These are phyloP conservation scores for Xerocomellus amylosporus DNA, from an alignment of 768 basidiomycete species.

Conservation along the genomic window DNA sequence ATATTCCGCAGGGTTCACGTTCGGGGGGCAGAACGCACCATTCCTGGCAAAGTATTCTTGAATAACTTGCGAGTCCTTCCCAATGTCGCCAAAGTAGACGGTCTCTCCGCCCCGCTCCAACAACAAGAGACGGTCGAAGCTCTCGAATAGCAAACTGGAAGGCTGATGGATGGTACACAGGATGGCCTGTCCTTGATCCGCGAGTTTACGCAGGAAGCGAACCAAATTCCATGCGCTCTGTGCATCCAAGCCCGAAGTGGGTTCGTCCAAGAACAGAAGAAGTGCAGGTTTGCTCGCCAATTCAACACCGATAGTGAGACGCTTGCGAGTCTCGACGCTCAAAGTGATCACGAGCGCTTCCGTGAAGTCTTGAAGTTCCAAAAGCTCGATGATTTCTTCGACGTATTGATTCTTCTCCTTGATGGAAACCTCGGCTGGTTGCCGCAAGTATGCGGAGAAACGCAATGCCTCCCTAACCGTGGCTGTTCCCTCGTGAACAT, in stretches of 20 bases:
- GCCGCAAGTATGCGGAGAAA: constrained; percentile 82
- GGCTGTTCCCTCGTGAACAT: constrained; percentile 77
- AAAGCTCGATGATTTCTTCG: constrained; percentile 78
- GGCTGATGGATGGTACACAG: constrained; percentile 91
- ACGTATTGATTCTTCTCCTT: constrained; percentile 79
- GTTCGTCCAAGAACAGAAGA: constrained; percentile 38
- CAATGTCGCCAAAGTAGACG: constrained; percentile 92
- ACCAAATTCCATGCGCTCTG: constrained; percentile 80
- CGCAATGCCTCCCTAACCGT: constrained; percentile 84
- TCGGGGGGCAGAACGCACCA: constrained; percentile 67
- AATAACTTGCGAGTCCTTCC: constrained; percentile 63
- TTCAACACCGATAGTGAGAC: constrained; percentile 89
- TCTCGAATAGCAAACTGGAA: constrained; percentile 81
- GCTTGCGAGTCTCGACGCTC: constrained; percentile 71
- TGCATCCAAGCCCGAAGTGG: constrained; percentile 56
- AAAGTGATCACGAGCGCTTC: constrained; percentile 78
- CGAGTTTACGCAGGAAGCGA: constrained; percentile 78
- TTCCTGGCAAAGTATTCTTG: constrained; percentile 73
- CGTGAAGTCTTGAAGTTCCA: constrained; percentile 80
- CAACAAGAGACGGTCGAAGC: constrained; percentile 71
- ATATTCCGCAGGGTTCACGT: constrained; percentile 77
- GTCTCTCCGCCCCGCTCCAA: constrained; percentile 81
- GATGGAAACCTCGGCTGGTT: constrained; percentile 61
- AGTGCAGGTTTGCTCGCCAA: constrained; percentile 65
- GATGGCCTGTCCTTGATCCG: constrained; percentile 84